Percentiles rank a stretch among this genome's conserved stretches.
Evolutionary conservation across 1,284 basidiomycete species (phyloP).

Genomic region (Athelia psychrophila): DNA sequence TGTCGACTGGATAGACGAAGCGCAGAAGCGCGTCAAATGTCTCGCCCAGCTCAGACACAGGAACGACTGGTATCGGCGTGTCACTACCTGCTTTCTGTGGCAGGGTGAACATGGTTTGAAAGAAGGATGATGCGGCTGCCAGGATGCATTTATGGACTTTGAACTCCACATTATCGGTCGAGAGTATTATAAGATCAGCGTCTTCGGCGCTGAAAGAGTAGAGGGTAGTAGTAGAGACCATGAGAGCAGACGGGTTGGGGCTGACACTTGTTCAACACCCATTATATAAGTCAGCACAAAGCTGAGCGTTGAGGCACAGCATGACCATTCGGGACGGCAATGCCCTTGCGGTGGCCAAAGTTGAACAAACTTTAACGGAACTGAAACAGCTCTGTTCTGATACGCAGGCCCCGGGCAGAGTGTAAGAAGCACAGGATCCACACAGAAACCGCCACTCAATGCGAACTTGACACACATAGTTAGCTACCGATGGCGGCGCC

Average conservation of each 20-base stretch:
- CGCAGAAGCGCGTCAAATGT: slow-evolving; percentile 49
- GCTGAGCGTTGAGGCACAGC: neutral
- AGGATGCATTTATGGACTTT: slow-evolving; percentile 62
- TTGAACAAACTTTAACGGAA: no score
- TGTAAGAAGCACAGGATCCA: no score
- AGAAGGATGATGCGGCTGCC: slow-evolving; percentile 61
- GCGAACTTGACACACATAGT: no score
- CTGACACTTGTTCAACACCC: slow-evolving; percentile 1
- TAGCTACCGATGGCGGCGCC: slow-evolving; percentile 5
- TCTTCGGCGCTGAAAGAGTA: slow-evolving; percentile 41
- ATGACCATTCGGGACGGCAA: no score
- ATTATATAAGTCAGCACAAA: neutral
- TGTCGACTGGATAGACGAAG: slow-evolving; percentile 52
- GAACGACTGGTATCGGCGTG: slow-evolving; percentile 42
- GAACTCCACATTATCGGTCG: slow-evolving; percentile 47
- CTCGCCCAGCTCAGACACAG: slow-evolving; percentile 47
- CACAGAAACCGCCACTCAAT: no score
- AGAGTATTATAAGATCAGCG: slow-evolving; percentile 55
- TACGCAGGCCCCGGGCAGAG: no score
- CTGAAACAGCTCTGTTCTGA: no score
- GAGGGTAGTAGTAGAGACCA: slow-evolving; percentile 12
- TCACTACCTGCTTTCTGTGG: slow-evolving; percentile 39
- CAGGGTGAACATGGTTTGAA: slow-evolving; percentile 63
- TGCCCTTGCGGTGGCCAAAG: no score
- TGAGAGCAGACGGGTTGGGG: slow-evolving; percentile 19